Evolutionary conservation across 805 yeast genomes (phyloP).

Genomic region (Maudiozyma bulderi): DNA sequence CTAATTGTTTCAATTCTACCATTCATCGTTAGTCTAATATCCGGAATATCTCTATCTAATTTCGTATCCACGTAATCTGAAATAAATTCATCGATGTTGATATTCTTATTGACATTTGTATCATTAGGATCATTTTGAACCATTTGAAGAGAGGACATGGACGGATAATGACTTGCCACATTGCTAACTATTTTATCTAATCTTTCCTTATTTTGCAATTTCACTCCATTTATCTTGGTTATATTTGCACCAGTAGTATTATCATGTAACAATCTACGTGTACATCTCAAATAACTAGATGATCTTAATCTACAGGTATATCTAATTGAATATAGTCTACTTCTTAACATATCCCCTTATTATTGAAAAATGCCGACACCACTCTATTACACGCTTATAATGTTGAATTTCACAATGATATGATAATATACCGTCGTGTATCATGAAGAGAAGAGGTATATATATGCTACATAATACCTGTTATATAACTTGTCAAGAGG

Average conservation of each 20-base stretch:
- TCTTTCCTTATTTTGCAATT: slow-evolving; percentile 16
- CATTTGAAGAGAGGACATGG: slow-evolving; percentile 12
- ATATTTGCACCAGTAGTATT: not conserved
- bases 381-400: too few species aligned
- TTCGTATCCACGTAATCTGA: slow-evolving; percentile 2
- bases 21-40: not conserved
- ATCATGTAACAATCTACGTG: too few species aligned
- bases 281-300: too few species aligned
- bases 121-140: not conserved
- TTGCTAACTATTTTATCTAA: slow-evolving; percentile 11
- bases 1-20: slow-evolving; percentile 26
- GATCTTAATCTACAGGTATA: too few species aligned
- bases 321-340: too few species aligned
- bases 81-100: slow-evolving; percentile 10
- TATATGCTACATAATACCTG: too few species aligned
- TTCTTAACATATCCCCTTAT: too few species aligned
- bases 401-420: too few species aligned
- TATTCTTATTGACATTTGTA: slow-evolving; percentile 2
- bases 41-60: not conserved
- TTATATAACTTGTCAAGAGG: too few species aligned
- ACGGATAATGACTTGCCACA: slow-evolving; percentile 18
- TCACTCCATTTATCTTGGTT: slow-evolving; percentile 10
- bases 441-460: too few species aligned
- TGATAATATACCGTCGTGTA: too few species aligned
- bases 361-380: too few species aligned